Base-by-base conservation (phyloP, 106 monocot species). In the Ottelia alismoides region DNA sequence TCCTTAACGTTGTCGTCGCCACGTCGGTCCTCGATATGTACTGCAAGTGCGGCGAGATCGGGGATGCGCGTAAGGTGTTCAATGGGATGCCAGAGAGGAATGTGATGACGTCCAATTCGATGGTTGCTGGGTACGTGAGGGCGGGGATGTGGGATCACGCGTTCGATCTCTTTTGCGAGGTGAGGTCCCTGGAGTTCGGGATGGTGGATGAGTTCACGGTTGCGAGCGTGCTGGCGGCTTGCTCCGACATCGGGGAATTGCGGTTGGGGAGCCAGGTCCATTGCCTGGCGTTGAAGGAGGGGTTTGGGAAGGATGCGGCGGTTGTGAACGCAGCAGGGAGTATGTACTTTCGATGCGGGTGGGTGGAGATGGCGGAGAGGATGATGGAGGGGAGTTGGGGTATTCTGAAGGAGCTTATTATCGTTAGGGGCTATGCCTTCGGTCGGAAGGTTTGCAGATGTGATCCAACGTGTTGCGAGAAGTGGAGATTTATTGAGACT, bases 381-480 rank as follows among this genome's bases (percentile, higher is more conserved):
- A 63, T 46, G 11, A 57, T 78, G 63, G 68, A 74, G 31, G 68
- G 52, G 46, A 68, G 57, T 24, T 40, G 28, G 28, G 24, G 44
- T 27, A 31, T 49, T 27, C 22, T 22, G 9, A 62, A 54, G 20
- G 49, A 30, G 44, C 32, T 74, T 25, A 64, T 78, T 52, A 74
- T 74, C 68, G 56, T 83, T 28, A 71, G 68, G 57, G 83, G 83
- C n/a, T 83, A 71, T 28, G 51, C 52, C 10, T 71, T 68, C 12
- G 74, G 68, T 64, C n/a, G 56, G 55, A 24, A 67, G 67, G 27
- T 78, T 52, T 44, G 26, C 1, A 25, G 61, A 65, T 22, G 68
- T 60, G 0, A 4, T 68, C 14, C 51, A 10, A 10, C 56, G 9
- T 7, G 16, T 70, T 47, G n/a, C n/a, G n/a, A 11, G 62, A 17